Percentiles rank a stretch among this genome's conserved stretches.
Conservation (phyloP, 176 grass and related monocot species). For the Cocos nucifera region DNA sequence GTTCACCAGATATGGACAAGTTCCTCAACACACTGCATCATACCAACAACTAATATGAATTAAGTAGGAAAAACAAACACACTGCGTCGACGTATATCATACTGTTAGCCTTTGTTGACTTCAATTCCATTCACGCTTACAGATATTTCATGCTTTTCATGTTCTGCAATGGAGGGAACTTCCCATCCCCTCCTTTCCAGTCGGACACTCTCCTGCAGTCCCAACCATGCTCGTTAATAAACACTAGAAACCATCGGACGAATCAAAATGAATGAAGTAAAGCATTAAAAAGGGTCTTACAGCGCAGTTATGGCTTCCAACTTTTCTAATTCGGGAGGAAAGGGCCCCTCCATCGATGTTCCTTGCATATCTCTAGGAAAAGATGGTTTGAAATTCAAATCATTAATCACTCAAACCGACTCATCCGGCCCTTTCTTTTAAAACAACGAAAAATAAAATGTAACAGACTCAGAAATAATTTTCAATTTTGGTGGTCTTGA, state of each 20-base stretch:
- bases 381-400: slow-evolving; percentile 1
- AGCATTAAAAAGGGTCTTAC: neutral
- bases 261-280: neutral
- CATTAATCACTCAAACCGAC: neutral
- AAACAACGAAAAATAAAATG: neutral
- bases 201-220: slow-evolving; percentile 5
- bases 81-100: no score
- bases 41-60: no score
- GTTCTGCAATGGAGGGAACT: slow-evolving; percentile 1
- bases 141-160: neutral
- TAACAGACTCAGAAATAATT: no score
- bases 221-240: no score
- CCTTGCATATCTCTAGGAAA: slow-evolving; percentile 15
- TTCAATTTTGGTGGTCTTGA: no score
- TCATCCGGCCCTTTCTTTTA: neutral
- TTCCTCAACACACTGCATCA: slow-evolving; percentile 13
- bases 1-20: slow-evolving; percentile 15
- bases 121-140: neutral
- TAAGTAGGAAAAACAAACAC: no score
- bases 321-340: slow-evolving; percentile 2
- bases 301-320: neutral
- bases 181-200: slow-evolving; percentile 13
- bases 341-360: slow-evolving; percentile 9
- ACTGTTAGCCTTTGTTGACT: no score
- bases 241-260: no score